A percentile compares a stretch with the other conserved stretches of the same genome.
phyloP scores from a whole-genome alignment of 768 basidiomycete species.

The Saitozyma sp. region DNA sequence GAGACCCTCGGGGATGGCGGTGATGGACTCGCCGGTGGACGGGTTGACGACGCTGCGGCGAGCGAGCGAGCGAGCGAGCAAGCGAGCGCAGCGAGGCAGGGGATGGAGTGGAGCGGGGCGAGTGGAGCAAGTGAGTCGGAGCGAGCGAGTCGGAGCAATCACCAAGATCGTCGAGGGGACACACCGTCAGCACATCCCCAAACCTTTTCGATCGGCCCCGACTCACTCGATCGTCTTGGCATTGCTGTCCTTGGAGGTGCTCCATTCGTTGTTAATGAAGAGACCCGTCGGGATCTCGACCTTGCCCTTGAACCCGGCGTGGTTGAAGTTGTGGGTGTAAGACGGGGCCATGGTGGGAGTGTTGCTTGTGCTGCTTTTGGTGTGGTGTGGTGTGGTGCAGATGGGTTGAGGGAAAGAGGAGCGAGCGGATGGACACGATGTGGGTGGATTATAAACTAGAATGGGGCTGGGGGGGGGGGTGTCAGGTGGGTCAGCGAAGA shows the following conservation, averaged over 20 bases:
- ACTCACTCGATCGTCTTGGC: conserved; percentile 50
- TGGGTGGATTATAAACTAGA: too few species aligned
- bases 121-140: not conserved
- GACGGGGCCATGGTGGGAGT: conserved; percentile 28
- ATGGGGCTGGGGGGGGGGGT: too few species aligned
- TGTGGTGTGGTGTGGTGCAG: too few species aligned
- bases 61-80: conserved; percentile 8
- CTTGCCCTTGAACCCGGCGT: conserved; percentile 49
- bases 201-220: not conserved
- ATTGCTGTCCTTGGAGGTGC: conserved; percentile 52
- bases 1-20: conserved; percentile 45
- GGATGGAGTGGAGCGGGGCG: not conserved
- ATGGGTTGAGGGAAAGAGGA: too few species aligned
- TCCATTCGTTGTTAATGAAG: conserved; percentile 89
- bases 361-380: too few species aligned
- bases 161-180: not conserved
- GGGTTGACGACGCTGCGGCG: conserved; percentile 52
- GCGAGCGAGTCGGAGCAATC: not conserved
- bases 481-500: too few species aligned
- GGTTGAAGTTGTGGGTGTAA: conserved; percentile 47
- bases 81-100: not conserved
- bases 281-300: conserved; percentile 70
- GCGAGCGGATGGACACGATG: too few species aligned
- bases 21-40: conserved; percentile 46
- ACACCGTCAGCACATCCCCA: not conserved